Percentiles rank a stretch among this genome's conserved stretches.
These are phyloP conservation scores for Populus euphratica DNA, from an alignment of 345 rosid genomes.

Conservation along the genomic window DNA sequence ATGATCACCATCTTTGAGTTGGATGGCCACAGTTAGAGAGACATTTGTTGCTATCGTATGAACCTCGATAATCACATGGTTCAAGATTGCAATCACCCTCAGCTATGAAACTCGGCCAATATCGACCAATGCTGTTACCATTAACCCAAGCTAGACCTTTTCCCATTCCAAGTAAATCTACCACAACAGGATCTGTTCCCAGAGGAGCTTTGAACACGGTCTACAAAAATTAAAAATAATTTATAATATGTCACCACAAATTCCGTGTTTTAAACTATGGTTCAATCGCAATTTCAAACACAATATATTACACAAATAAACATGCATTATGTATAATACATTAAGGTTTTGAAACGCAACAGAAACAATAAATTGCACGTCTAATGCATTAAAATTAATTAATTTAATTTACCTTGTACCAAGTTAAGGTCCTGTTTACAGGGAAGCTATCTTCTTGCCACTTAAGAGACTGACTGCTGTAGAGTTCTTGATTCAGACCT, in stretches of 20 bases:
- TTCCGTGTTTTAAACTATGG: no score
- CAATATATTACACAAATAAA: no score
- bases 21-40: slow-evolving; percentile 51
- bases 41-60: slow-evolving; percentile 13
- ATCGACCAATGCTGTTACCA: slow-evolving; percentile 21
- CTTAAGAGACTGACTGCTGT: not conserved
- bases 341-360: no score
- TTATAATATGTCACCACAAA: no score
- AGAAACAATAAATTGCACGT: no score
- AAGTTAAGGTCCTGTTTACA: slow-evolving; percentile 14
- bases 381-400: no score
- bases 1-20: slow-evolving; percentile 42
- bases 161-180: slow-evolving; percentile 15
- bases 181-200: slow-evolving; percentile 16
- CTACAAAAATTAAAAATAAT: not conserved
- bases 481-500: not conserved
- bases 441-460: slow-evolving; percentile 10
- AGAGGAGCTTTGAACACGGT: slow-evolving; percentile 15
- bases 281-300: no score
- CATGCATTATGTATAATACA: no score
- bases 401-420: slow-evolving; percentile 16
- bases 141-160: slow-evolving; percentile 26
- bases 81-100: slow-evolving; percentile 1
- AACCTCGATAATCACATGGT: slow-evolving; percentile 16
- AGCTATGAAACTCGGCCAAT: slow-evolving; percentile 22